A percentile compares a stretch with the other conserved stretches of the same genome.
These are phyloP conservation scores for Exsudoporus frostii DNA, from an alignment of 768 basidiomycete genomes.

Conservation along the genomic window DNA sequence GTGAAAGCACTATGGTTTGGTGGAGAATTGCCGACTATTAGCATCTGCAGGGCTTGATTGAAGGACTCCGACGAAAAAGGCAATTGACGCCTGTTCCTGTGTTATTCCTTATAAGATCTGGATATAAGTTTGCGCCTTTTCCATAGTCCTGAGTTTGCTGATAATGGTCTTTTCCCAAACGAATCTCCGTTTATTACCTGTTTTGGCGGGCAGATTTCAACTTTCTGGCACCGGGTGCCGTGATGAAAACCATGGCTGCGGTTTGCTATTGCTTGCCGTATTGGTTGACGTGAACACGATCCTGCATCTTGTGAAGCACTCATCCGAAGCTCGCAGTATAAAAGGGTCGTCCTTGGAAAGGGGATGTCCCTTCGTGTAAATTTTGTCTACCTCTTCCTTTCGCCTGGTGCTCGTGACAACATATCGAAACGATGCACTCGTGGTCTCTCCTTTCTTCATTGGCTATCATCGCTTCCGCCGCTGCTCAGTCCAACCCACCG, in stretches of 20 bases:
- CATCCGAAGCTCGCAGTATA: slow-evolving; percentile 14
- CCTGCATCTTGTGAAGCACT: neutral
- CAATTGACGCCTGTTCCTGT: too few species aligned
- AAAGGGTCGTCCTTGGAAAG: slow-evolving; percentile 10
- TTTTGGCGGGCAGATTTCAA: neutral
- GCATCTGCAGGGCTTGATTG: too few species aligned
- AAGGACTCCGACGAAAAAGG: too few species aligned
- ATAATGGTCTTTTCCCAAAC: neutral
- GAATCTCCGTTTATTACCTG: neutral
- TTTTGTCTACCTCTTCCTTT: slow-evolving; percentile 7
- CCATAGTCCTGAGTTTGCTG: too few species aligned
- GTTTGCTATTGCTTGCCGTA: neutral
- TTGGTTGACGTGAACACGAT: neutral
- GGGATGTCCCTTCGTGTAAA: slow-evolving; percentile 15
- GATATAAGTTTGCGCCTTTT: too few species aligned
- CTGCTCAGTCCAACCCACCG: slow-evolving; percentile 21
- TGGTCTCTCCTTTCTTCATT: slow-evolving; percentile 30
- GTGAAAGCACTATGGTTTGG: too few species aligned
- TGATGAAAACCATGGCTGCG: neutral
- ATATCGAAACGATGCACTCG: slow-evolving; percentile 22
- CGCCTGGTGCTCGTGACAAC: slow-evolving; percentile 12
- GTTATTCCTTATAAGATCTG: too few species aligned
- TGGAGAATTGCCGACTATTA: too few species aligned
- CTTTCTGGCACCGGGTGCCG: neutral
- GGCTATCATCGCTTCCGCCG: slow-evolving; percentile 16